Evolutionary conservation across 1,284 basidiomycete genomes (phyloP).

Genomic region (Bothia castanella): DNA sequence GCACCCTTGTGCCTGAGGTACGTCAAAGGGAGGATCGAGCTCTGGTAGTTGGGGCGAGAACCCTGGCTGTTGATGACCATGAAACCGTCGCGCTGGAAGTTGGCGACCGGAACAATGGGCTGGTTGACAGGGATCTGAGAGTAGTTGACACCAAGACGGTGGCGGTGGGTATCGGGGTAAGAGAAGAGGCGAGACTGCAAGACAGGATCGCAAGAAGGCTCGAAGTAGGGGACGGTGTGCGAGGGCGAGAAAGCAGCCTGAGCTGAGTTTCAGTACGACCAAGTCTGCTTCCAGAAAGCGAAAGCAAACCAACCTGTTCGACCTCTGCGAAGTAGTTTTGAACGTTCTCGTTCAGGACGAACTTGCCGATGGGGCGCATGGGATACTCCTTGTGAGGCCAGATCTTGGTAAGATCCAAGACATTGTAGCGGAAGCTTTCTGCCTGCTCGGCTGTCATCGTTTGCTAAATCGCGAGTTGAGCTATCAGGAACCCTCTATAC

Average conservation of each 20-base stretch:
- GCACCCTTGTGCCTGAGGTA: constrained; percentile 43
- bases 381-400: constrained; percentile 86
- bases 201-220: constrained; percentile 86
- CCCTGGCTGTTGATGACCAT: constrained; percentile 78
- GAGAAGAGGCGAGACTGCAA: constrained; percentile 92
- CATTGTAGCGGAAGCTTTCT: constrained; percentile 84
- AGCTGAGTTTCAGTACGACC: constrained; percentile 22
- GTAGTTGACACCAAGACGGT: constrained; percentile 86
- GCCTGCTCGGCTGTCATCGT: constrained; percentile 88
- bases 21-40: constrained; percentile 60
- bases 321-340: constrained; percentile 86
- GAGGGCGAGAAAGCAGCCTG: constrained; percentile 82
- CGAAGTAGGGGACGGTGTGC: constrained; percentile 83
- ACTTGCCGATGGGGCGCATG: constrained; percentile 79
- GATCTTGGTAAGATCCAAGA: constrained; percentile 88
- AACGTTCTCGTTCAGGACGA: constrained; percentile 84
- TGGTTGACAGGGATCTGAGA: constrained; percentile 86
- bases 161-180: constrained; percentile 92
- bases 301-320: constrained; percentile 57
- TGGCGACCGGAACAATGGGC: constrained; percentile 68
- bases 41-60: constrained; percentile 81
- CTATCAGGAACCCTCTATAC: not conserved
- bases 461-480: constrained; percentile 50
- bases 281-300: not conserved
- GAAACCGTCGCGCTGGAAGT: constrained; percentile 84